phyloP scores from a whole-genome alignment of 2,329 filamentous ascomycete genomes.

The Colletotrichum musicola region DNA sequence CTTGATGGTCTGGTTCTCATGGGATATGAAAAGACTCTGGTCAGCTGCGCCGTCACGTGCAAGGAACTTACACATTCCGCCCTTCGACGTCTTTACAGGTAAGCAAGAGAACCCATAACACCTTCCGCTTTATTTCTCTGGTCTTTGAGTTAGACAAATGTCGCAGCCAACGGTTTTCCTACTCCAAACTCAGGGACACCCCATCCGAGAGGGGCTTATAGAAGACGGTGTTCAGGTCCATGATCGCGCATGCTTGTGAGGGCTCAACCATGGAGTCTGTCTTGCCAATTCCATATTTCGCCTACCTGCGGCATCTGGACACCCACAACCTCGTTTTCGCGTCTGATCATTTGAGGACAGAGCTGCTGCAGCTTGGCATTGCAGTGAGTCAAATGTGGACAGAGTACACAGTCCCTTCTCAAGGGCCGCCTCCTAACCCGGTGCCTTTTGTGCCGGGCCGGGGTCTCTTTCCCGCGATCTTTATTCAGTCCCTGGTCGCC shows the following conservation, averaged over 20 bases:
- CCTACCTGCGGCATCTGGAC: background rate
- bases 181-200: background rate
- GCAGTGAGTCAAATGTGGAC: too few relatives aligned
- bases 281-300: background rate
- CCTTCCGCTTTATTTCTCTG: too few relatives aligned
- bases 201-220: background rate
- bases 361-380: too few relatives aligned
- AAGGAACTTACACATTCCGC: background rate
- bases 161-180: background rate
- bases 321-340: background rate
- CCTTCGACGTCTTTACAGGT: constrained; percentile 14
- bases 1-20: constrained; percentile 1
- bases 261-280: background rate
- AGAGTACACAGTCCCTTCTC: too few relatives aligned
- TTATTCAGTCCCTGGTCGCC: background rate
- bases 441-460: too few relatives aligned
- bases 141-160: background rate
- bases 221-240: background rate
- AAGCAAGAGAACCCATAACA: background rate
- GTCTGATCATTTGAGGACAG: background rate
- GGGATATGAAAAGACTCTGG: background rate
- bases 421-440: too few relatives aligned
- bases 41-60: constrained; percentile 1
- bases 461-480: background rate
- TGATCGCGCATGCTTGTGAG: background rate